Conservation (phyloP, 75 land plant species). For the Azolla pinnata region DNA sequence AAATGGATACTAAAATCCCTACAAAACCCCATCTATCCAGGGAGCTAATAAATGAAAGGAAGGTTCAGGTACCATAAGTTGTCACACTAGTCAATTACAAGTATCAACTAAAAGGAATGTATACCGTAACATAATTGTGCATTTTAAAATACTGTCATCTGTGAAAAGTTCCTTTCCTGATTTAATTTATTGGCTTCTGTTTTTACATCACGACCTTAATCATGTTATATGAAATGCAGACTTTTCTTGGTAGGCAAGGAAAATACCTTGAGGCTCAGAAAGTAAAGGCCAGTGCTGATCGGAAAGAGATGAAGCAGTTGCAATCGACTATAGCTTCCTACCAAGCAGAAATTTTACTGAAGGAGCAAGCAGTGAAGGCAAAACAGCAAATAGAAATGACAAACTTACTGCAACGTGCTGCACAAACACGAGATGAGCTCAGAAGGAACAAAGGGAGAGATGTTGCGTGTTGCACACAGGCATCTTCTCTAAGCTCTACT, state of each 20-base stretch:
- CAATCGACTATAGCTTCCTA: conserved; percentile 25
- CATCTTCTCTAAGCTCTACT: no score
- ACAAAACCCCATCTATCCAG: conserved; percentile 10
- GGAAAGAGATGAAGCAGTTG: conserved; percentile 25
- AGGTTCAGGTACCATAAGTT: conserved; percentile 19
- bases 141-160: no score
- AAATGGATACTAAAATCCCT: conserved; percentile 11
- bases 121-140: no score
- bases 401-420: conserved; percentile 31
- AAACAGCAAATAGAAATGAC: conserved; percentile 31
- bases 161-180: no score
- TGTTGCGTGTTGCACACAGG: conserved; percentile 26
- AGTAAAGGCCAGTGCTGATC: conserved; percentile 25
- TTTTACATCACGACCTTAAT: no score
- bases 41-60: conserved; percentile 13
- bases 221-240: no score
- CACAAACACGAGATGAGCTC: conserved; percentile 39
- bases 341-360: conserved; percentile 23
- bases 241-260: conserved; percentile 29
- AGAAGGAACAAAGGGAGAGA: conserved; percentile 22
- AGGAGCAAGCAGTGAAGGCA: conserved; percentile 29
- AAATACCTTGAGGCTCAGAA: conserved; percentile 30
- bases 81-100: no score
- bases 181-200: no score
- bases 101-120: no score